Evolutionary conservation across 2,329 filamentous ascomycete species (phyloP).

Genomic region (Elsinoe ampelina): DNA sequence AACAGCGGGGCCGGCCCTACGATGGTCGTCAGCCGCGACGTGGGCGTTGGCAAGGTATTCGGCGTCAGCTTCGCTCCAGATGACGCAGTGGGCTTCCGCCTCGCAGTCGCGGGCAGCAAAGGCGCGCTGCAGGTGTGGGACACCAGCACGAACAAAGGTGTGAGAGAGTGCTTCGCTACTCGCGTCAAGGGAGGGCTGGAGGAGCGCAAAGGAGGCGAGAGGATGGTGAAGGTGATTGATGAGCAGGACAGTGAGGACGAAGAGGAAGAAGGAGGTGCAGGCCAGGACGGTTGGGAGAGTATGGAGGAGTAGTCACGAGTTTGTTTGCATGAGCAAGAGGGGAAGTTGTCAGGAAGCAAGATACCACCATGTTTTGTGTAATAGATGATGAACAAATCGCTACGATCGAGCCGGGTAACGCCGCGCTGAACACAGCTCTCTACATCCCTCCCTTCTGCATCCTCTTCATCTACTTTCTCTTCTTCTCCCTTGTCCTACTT

Average conservation of each 20-base stretch:
- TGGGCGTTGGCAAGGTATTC: constrained; percentile 93
- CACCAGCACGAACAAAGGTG: constrained; percentile 82
- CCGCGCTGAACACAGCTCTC: background rate
- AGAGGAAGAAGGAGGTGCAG: background rate
- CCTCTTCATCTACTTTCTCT: too few species aligned
- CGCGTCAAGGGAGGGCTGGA: constrained; percentile 46
- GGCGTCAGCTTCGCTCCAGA: constrained; percentile 85
- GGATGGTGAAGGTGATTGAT: constrained; percentile 45
- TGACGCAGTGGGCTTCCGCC: constrained; percentile 77
- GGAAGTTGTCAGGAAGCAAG: background rate
- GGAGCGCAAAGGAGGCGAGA: constrained; percentile 57
- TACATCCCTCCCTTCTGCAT: background rate
- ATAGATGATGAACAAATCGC: background rate
- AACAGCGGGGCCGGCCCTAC: constrained; percentile 57
- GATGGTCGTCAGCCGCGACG: constrained; percentile 82
- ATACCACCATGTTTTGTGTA: constrained; percentile 10
- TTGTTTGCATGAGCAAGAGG: background rate
- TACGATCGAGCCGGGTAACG: background rate
- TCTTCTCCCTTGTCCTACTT: too few species aligned
- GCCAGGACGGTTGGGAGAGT: constrained; percentile 12
- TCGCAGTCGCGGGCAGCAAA: constrained; percentile 91
- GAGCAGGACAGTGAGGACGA: constrained; percentile 13
- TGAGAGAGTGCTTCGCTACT: constrained; percentile 73
- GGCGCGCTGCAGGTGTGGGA: constrained; percentile 92
- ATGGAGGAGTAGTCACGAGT: constrained; percentile 5